Evolutionary conservation across 805 yeast genomes (phyloP), one percentile per base, ranked within the genome.

Genomic region (Naumovozyma baii): DNA sequence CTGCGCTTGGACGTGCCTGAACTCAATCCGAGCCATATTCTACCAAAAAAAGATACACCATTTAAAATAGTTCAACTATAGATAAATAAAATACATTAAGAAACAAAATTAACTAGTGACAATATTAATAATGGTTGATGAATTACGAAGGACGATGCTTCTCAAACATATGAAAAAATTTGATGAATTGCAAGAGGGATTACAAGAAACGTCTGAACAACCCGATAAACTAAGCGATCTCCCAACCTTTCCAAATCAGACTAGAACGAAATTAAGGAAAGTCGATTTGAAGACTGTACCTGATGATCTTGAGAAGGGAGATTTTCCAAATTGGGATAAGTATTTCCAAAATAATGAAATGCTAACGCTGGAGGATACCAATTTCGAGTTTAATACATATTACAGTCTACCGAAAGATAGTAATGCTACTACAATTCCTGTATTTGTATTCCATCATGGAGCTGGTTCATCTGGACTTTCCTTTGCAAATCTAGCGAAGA

Each of bases 401-500:
- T 83, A 68, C 48, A 64, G 65, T 7, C 66, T 74, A 0, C 88
- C 94, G 0, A 38, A 18, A 0, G 55, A 67, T 0, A 3, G 13
- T 1, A 41, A 47, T 8, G 39, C 37, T 4, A 28, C 40, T 1
- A 45, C 60, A 17, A 43, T 59, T 15, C 86, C 94, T 0, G 50
- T 86, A 1, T 77, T 83, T 49, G 63, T 92, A 2, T 77, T 79
- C 48, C 92, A 85, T 47, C 99, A 92, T 59, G 99, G 99, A 2
- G 96, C 96, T 1, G 98, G 97, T 0, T 87, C 96, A 0, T 74
- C 84, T 2, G 86, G 82, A 0, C 64, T 84, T 62, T 71, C 96
- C 1, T 92, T 83, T 64, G 83, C 84, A 1, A 55, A 65, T 18
- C 50, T 85, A 18, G 60, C 73, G 1, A 58, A 51, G 34, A 52